Conservation (phyloP, 495 filamentous ascomycete genomes). For the Xanthoparmelia taractica region DNA sequence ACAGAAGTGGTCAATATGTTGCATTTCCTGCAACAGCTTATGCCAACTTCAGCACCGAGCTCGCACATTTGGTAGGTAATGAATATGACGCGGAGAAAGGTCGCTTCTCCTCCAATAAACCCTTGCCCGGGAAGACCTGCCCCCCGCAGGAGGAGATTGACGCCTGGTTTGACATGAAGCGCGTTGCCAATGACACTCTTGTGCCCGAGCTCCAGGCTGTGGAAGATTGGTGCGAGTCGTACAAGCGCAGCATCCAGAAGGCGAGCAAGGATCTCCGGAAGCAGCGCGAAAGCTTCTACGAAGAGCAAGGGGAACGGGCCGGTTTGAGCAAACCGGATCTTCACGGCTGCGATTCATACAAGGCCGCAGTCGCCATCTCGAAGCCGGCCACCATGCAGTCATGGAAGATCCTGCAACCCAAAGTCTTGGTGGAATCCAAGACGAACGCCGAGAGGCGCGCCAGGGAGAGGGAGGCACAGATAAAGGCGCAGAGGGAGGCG, state of each 20-base stretch:
- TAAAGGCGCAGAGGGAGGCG: no score
- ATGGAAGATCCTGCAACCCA: neutral
- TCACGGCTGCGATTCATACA: constrained; percentile 16
- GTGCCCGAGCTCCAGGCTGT: constrained; percentile 24
- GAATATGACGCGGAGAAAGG: neutral
- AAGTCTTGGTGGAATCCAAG: neutral
- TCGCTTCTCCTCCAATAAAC: neutral
- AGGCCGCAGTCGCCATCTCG: constrained; percentile 19
- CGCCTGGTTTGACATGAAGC: constrained; percentile 19
- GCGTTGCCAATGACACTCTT: constrained; percentile 10
- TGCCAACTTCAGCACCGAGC: constrained; percentile 10
- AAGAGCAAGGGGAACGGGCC: constrained; percentile 8
- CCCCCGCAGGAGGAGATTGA: constrained; percentile 19
- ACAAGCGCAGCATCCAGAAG: constrained; percentile 2
- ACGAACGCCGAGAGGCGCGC: neutral
- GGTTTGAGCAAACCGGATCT: constrained; percentile 9
- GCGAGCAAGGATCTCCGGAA: constrained; percentile 4
- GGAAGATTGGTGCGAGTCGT: constrained; percentile 21
- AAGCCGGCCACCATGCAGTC: neutral
- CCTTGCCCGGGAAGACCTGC: neutral
- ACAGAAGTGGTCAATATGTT: constrained; percentile 10
- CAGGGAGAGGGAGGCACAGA: no score
- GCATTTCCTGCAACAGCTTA: constrained; percentile 12
- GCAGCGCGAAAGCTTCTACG: constrained; percentile 14
- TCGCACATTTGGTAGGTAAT: constrained; percentile 3